Base-by-base conservation (phyloP, 2,329 filamentous ascomycete genomes). In the Phoma sp. region DNA sequence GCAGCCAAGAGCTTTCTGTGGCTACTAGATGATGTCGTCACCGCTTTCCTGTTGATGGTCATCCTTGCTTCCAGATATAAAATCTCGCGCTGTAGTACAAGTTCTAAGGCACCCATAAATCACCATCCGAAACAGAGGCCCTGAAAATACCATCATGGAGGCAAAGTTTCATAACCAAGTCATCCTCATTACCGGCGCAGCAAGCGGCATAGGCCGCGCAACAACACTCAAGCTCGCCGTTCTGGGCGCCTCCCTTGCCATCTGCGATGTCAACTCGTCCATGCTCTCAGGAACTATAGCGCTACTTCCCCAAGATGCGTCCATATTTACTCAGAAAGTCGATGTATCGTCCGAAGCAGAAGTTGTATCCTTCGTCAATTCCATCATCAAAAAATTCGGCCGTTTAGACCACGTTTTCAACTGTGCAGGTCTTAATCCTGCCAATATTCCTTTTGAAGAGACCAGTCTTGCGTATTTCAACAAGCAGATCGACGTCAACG, bases 361-460 rank as follows among this genome's bases (percentile, higher is more conserved):
- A 34, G 80, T 85, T 3, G 71, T 76, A 9, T 54, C 64, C 0
- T 78, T 76, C 18, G 66, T 86, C 5, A 67, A 72, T 14, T 56
- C 59, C 4, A 74, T 74, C 2, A 50, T 78, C 5, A 45, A 64
- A 5, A 69, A 69, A 18, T 74, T 76, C 32, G 72, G 72, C n/a
- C 53, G 53, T 3, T 60, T 81, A 1, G 63, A 77, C 47, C 73
- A 78, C 32, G 75, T 78, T 1, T 79, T 77, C 54, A 80, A 80
- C 64, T 71, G 76, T 57, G 78, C 78, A 0, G 79, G 80, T 15
- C 67, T 81, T n/a, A 82, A 82, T 54, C 79, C 80, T 2, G 80
- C 76, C 0, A 62, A 66, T 2, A 67, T 76, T n/a, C 64, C 74
- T 5, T 71, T 80, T 21, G 72, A 71, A 17, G 67, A 76, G 3